These are phyloP conservation scores for Clavispora asparagi DNA, from an alignment of 805 yeast species.

Conservation along the genomic window DNA sequence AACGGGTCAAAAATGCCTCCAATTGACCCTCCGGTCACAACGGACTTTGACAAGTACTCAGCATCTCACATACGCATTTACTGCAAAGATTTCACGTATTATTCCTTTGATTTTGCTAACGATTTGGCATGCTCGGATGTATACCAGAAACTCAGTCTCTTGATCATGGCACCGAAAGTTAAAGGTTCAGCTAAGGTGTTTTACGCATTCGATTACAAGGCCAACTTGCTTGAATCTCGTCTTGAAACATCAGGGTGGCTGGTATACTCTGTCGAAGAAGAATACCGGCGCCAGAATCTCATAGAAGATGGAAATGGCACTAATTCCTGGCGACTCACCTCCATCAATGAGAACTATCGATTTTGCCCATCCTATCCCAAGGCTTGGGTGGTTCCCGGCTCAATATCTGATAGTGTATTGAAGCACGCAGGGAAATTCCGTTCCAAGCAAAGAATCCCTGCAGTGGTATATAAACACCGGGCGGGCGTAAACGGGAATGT, in stretches of 20 bases:
- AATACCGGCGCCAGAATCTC: constrained; percentile 73
- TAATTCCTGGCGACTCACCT: constrained; percentile 64
- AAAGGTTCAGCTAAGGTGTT: constrained; percentile 41
- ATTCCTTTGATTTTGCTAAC: constrained; percentile 68
- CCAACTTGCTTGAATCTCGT: constrained; percentile 62
- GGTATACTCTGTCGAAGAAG: constrained; percentile 55
- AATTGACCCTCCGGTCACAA: constrained; percentile 4
- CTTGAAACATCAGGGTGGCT: constrained; percentile 60
- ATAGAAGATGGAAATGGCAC: constrained; percentile 12
- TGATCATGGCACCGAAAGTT: constrained; percentile 52
- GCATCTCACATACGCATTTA: constrained; percentile 60
- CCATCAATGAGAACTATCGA: constrained; percentile 57
- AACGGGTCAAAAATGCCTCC: constrained; percentile 3
- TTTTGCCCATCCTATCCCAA: constrained; percentile 77
- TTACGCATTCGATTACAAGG: constrained; percentile 79
- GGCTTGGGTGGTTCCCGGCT: constrained; percentile 61
- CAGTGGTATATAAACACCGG: constrained; percentile 67
- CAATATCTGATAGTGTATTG: constrained; percentile 75
- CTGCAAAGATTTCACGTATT: constrained; percentile 80
- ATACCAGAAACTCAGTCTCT: constrained; percentile 61
- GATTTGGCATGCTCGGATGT: constrained; percentile 62
- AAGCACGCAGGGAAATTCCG: constrained; percentile 81
- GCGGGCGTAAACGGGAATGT: constrained; percentile 57
- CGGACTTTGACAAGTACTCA: constrained; percentile 30
- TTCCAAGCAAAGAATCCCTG: constrained; percentile 82